Base-by-base conservation (phyloP, 1,284 basidiomycete genomes). In the Apiotrichum akiyoshidainum region DNA sequence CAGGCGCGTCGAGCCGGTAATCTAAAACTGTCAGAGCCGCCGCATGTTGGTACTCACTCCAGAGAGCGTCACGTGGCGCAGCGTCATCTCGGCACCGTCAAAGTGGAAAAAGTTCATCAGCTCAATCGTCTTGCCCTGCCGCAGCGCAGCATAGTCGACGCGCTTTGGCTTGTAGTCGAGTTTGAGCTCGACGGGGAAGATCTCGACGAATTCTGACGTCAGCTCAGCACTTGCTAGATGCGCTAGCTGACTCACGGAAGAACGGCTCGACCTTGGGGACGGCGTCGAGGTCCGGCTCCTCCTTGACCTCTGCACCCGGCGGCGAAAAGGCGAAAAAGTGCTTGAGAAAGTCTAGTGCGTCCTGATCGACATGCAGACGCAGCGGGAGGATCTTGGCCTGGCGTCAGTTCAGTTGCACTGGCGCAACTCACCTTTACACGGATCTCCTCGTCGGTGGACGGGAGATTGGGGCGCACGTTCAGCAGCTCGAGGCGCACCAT, bases 101-200 rank as follows among this genome's bases (percentile, higher is more conserved):
- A 99, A 99, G 77, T 98, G 94, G 86, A 99, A 99, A 75, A 99
- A 98, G 75, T 99, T 99, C 95, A 99, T 98, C 57, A 99, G 79
- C 74, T 99, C 96, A 61, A 96, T 95, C 0, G 92, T 93, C 73
- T 84, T 86, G 14, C 96, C 96, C 68, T 94, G 88, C 17, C 87
- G 84, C 51, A 98, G 80, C n/a, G 93, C 94, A 59, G 86, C 81
- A 75, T 97, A 96, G 76, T 99, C 92, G 26, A 99, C 92, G 6
- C 94, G 86, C 60, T 97, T 91, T 48, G 96, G 95, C 77, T 99
- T 99, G 78, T 99, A 99, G 74, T 99, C 95, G 11, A 99, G 81
- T 79, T 97, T 98, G 66, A 99, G 80, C 64, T 81, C 79, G 67
- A 84, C 74, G 0, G 95, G 91, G 72, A 94, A 77, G 54, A 78